phyloP scores from a whole-genome alignment of 106 monocot genomes.

The Xerophyta viscosa region DNA sequence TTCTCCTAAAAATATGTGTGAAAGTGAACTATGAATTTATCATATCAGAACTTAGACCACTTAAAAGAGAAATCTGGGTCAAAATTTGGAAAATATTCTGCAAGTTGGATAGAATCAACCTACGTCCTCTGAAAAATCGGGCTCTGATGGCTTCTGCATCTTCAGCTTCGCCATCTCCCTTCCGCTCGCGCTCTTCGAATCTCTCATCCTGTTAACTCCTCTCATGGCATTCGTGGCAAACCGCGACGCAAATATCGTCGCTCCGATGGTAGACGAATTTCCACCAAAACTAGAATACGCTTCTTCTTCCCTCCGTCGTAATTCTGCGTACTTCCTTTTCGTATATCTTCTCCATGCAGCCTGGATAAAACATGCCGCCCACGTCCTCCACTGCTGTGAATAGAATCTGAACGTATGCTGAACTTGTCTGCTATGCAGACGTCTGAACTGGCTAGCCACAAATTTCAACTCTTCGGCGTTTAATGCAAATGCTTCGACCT shows the following conservation, averaged over 20 bases:
- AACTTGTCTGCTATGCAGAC: constrained; percentile 65
- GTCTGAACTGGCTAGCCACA: constrained; percentile 68
- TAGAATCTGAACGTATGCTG: constrained; percentile 74
- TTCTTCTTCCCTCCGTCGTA: constrained; percentile 23
- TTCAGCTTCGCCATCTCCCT: constrained; percentile 24
- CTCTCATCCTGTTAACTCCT: constrained; percentile 37
- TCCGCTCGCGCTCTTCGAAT: constrained; percentile 8
- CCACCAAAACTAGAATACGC: background rate
- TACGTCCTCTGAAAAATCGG: constrained; percentile 75
- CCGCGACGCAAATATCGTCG: constrained; percentile 49
- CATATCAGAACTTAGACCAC: too few species aligned
- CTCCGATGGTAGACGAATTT: constrained; percentile 30
- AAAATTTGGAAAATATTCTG: too few species aligned
- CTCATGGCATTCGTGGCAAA: constrained; percentile 63
- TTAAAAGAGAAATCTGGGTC: constrained; percentile 76
- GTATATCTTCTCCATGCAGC: constrained; percentile 60
- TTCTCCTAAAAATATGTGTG: too few species aligned
- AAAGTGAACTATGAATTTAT: too few species aligned
- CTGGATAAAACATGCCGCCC: constrained; percentile 75
- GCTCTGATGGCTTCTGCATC: constrained; percentile 46
- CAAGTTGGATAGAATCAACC: too few species aligned
- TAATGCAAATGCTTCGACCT: constrained; percentile 71
- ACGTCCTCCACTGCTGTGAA: constrained; percentile 81
- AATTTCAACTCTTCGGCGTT: constrained; percentile 59
- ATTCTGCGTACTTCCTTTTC: constrained; percentile 50